phyloP scores from a whole-genome alignment of 2,329 filamentous ascomycete genomes.

The Fusarium nodosum region DNA sequence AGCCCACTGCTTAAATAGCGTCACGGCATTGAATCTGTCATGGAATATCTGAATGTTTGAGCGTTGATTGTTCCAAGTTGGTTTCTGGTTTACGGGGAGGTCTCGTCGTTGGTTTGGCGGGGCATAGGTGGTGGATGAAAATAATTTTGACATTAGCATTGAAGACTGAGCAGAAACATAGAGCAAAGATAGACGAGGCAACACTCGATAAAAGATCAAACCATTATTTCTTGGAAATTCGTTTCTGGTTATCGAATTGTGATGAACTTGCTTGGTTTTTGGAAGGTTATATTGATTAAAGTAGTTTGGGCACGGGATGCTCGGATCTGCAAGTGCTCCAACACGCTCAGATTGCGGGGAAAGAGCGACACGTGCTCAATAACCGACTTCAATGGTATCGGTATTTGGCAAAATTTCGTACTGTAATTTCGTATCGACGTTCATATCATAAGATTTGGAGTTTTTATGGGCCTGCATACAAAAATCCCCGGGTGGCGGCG shows the following conservation, averaged over 20 bases:
- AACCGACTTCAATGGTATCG: conserved; percentile 1
- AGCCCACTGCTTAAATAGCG: conserved; percentile 34
- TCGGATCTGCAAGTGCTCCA: conserved; percentile 21
- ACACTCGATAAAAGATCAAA: conserved; percentile 36
- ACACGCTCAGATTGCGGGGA: conserved; percentile 37
- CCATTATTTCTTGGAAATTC: conserved; percentile 14
- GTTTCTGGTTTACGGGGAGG: conserved; percentile 28
- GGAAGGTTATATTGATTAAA: conserved; percentile 8
- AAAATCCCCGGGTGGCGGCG: conserved; percentile 8
- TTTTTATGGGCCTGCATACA: background rate
- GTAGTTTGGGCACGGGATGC: conserved; percentile 14
- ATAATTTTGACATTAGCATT: conserved; percentile 26
- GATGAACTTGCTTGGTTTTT: conserved; percentile 6
- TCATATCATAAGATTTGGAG: background rate
- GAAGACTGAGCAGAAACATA: conserved; percentile 33
- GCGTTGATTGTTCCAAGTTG: conserved; percentile 44
- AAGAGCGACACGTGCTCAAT: conserved; percentile 32
- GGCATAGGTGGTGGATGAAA: conserved; percentile 25
- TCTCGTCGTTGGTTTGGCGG: conserved; percentile 21
- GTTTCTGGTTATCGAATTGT: background rate
- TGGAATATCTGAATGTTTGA: conserved; percentile 20
- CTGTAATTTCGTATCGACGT: conserved; percentile 16
- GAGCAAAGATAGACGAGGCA: conserved; percentile 37
- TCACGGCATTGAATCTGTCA: conserved; percentile 7
- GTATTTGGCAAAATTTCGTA: conserved; percentile 13